phyloP scores from a whole-genome alignment of 257 asterid genomes.

The Linaria vulgaris region DNA sequence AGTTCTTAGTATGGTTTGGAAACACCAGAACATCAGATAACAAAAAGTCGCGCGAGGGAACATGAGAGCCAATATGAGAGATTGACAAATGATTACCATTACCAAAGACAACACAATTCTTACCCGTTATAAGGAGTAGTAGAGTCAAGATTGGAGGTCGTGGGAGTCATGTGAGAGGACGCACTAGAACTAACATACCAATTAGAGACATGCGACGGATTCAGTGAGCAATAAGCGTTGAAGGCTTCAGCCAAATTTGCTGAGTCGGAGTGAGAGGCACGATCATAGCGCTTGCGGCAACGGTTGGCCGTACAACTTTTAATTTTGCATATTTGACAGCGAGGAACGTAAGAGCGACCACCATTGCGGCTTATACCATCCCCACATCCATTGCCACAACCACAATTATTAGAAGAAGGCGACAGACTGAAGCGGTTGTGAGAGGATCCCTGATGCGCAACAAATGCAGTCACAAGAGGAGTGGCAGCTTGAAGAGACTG shows the following conservation, averaged over 20 bases:
- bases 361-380: neutral
- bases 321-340: neutral
- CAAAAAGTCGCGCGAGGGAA: neutral
- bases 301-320: neutral
- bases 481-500: neutral
- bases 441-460: neutral
- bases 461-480: neutral
- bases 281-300: neutral
- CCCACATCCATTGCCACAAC: too few relatives aligned
- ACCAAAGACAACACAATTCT: neutral
- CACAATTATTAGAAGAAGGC: too few relatives aligned
- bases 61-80: neutral
- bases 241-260: neutral
- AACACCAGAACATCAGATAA: conserved; percentile 6
- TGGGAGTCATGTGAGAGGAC: neutral
- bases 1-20: neutral
- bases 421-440: neutral
- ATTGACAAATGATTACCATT: neutral
- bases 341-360: neutral
- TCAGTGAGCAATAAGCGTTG: neutral
- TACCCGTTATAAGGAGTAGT: neutral
- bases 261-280: neutral
- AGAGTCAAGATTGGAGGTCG: neutral
- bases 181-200: neutral
- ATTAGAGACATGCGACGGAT: neutral